Percentiles rank a stretch among this genome's conserved stretches.
Evolutionary conservation across 192 early-diverging fungal species (phyloP).

Genomic region (Endogone sp.): DNA sequence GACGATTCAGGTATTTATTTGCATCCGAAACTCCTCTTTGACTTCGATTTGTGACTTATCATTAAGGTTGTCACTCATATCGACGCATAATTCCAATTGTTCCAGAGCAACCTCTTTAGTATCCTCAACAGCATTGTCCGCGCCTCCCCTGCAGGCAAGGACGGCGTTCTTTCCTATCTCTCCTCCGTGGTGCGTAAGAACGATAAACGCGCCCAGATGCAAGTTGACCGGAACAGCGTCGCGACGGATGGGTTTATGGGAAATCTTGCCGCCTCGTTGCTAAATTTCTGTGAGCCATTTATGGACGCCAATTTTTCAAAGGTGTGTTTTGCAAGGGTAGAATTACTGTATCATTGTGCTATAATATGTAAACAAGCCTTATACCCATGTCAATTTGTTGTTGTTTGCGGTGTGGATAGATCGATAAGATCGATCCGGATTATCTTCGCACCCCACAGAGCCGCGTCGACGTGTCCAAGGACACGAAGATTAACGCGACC

Average conservation of each 20-base stretch:
- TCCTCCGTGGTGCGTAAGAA: constrained; percentile 63
- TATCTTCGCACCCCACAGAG: constrained; percentile 59
- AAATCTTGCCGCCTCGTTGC: constrained; percentile 63
- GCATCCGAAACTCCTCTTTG: neutral
- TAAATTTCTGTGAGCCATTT: constrained; percentile 81
- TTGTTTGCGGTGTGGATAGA: constrained; percentile 11
- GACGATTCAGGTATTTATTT: constrained; percentile 39
- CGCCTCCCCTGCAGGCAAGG: constrained; percentile 47
- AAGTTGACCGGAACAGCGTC: constrained; percentile 70
- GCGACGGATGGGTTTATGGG: constrained; percentile 86
- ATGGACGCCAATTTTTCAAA: constrained; percentile 72
- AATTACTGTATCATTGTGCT: constrained; percentile 7
- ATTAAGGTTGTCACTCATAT: too few relatives aligned
- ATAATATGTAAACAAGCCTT: neutral
- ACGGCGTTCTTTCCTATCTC: constrained; percentile 63
- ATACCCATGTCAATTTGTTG: neutral
- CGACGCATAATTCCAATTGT: neutral
- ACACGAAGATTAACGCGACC: constrained; percentile 79
- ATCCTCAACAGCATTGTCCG: constrained; percentile 66
- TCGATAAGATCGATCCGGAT: constrained; percentile 71
- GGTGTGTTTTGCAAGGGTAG: constrained; percentile 21
- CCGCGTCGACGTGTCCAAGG: constrained; percentile 57
- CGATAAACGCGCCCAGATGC: constrained; percentile 66
- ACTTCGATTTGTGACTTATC: too few relatives aligned
- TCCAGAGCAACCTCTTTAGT: constrained; percentile 32